Evolutionary conservation across 306 rosid genomes (phyloP).

Genomic region (Malus fusca): DNA sequence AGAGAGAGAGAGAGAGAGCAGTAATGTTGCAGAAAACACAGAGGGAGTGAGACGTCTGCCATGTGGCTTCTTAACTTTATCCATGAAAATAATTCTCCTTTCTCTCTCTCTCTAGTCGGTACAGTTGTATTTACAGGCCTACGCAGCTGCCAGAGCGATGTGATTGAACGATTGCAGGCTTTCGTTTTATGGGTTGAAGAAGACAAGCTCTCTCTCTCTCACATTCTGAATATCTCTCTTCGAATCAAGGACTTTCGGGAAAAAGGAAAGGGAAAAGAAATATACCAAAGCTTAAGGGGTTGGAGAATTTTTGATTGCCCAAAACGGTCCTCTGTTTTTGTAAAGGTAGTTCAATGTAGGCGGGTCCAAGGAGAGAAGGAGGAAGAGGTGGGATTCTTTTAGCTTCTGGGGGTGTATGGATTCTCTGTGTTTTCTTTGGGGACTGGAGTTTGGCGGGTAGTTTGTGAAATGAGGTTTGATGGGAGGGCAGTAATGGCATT

Average conservation of each 20-base stretch:
- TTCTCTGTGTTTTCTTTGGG: background rate
- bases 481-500: constrained; percentile 42
- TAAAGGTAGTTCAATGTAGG: constrained; percentile 11
- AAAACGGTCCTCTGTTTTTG: background rate
- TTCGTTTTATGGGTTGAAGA: constrained; percentile 7
- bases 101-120: constrained; percentile 20
- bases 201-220: background rate
- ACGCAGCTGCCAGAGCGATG: constrained; percentile 44
- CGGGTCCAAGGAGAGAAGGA: constrained; percentile 8
- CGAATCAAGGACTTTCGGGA: background rate
- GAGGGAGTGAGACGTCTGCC: constrained; percentile 51
- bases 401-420: background rate
- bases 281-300: background rate
- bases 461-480: background rate
- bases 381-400: background rate
- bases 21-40: constrained; percentile 62
- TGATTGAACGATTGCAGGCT: constrained; percentile 55
- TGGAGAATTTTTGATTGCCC: background rate
- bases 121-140: constrained; percentile 37
- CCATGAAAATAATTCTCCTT: constrained; percentile 56
- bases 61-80: constrained; percentile 67
- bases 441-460: constrained; percentile 4
- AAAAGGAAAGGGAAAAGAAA: background rate
- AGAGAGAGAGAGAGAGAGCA: constrained; percentile 21
- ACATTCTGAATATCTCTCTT: background rate